phyloP scores from a whole-genome alignment of 176 grass and related monocot genomes.

The Areca catechu region DNA sequence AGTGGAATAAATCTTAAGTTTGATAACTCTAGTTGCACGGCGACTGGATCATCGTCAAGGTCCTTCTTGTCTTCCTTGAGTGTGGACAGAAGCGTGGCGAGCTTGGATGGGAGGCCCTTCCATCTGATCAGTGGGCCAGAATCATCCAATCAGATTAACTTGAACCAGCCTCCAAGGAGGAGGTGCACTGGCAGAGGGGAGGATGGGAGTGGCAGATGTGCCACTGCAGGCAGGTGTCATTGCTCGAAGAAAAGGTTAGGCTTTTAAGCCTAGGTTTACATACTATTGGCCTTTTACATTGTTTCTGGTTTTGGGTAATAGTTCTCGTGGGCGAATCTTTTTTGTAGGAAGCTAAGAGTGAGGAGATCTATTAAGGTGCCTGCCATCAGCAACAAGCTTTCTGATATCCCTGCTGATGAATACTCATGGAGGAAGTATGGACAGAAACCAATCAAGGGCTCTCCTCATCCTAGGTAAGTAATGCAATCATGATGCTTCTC shows the following conservation, averaged over 20 bases:
- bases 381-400: conserved; percentile 90
- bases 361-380: conserved; percentile 96
- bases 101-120: conserved; percentile 57
- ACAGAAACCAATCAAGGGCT: conserved; percentile 98
- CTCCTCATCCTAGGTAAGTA: conserved; percentile 89
- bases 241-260: conserved; percentile 94
- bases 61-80: conserved; percentile 80
- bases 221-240: conserved; percentile 54
- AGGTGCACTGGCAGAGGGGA: conserved; percentile 48
- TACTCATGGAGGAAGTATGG: conserved; percentile 97
- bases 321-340: conserved; percentile 3
- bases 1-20: conserved; percentile 45
- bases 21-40: conserved; percentile 66
- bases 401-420: conserved; percentile 86
- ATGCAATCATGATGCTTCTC: not conserved
- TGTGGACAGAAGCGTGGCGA: conserved; percentile 74
- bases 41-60: conserved; percentile 49
- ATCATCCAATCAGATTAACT: conserved; percentile 48
- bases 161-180: conserved; percentile 46
- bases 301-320: not conserved
- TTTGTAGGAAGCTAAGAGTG: conserved; percentile 70
- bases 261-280: not conserved
- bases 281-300: not conserved
- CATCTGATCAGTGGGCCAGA: conserved; percentile 68
- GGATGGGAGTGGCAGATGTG: conserved; percentile 63